A percentile compares a stretch with the other conserved stretches of the same genome.
Conservation (phyloP, 2,329 filamentous ascomycete genomes). For the Amesomyces nigricolor region DNA sequence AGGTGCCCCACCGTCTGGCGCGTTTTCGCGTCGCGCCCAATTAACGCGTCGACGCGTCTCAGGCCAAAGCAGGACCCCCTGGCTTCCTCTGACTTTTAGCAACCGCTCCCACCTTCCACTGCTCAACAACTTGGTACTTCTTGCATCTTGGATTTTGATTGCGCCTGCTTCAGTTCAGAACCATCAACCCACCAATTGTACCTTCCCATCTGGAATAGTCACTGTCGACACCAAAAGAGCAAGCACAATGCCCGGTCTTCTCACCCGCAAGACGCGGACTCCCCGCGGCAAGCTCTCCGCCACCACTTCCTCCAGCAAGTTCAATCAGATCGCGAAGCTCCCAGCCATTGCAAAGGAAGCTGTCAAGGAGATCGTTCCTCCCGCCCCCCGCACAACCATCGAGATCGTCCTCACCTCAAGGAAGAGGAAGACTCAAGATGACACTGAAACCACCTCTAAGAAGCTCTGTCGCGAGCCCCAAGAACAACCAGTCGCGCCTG, state of each 20-base stretch:
- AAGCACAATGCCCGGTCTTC: constrained; percentile 26
- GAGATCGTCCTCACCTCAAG: constrained; percentile 30
- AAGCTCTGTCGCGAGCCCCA: constrained; percentile 19
- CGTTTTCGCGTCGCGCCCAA: constrained; percentile 3
- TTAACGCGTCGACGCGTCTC: constrained; percentile 13
- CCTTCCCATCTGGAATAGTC: background rate
- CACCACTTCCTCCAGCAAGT: constrained; percentile 34
- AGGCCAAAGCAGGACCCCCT: background rate
- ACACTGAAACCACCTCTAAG: constrained; percentile 23
- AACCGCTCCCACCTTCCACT: constrained; percentile 7
- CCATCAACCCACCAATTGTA: background rate
- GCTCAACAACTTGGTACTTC: constrained; percentile 6
- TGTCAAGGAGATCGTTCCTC: constrained; percentile 27
- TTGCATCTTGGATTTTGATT: background rate
- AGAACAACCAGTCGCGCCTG: constrained; percentile 17
- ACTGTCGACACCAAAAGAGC: constrained; percentile 1
- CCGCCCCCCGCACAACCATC: constrained; percentile 30
- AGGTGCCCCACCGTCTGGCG: background rate
- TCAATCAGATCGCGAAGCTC: constrained; percentile 45
- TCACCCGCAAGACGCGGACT: constrained; percentile 24
- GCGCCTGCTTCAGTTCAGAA: background rate
- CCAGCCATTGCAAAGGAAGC: constrained; percentile 26
- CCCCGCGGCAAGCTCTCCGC: constrained; percentile 20
- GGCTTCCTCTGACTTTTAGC: background rate
- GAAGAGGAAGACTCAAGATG: constrained; percentile 38